Evolutionary conservation across 495 filamentous ascomycete genomes (phyloP).

Genomic region (Trypethelium eluteriae): DNA sequence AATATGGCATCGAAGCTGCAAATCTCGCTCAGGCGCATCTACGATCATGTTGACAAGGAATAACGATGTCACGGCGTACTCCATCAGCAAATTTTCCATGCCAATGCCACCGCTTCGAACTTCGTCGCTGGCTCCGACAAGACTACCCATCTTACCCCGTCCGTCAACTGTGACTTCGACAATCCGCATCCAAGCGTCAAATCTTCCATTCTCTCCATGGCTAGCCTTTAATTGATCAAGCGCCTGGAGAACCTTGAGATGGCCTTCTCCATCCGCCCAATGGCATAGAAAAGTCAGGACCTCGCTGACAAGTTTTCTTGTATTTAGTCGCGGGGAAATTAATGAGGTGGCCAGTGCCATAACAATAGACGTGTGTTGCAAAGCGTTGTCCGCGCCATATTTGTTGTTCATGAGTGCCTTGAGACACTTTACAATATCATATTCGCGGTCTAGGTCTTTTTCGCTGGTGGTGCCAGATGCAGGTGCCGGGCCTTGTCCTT

Average conservation of each 20-base stretch:
- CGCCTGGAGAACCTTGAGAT: constrained; percentile 85
- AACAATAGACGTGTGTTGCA: constrained; percentile 80
- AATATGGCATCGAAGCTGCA: constrained; percentile 88
- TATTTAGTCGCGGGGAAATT: constrained; percentile 81
- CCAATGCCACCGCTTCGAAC: constrained; percentile 94
- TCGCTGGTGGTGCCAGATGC: constrained; percentile 53
- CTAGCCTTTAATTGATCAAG: constrained; percentile 86
- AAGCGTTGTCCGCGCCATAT: constrained; percentile 95
- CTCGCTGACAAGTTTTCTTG: constrained; percentile 91
- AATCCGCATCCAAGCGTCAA: constrained; percentile 98
- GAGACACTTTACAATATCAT: constrained; percentile 95
- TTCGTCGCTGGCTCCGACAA: constrained; percentile 95
- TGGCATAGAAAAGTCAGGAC: constrained; percentile 95
- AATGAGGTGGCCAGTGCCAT: constrained; percentile 81
- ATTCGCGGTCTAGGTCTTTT: constrained; percentile 87
- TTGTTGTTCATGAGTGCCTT: constrained; percentile 99
- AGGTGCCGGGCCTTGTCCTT: constrained; percentile 62
- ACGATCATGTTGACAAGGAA: constrained; percentile 96
- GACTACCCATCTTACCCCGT: constrained; percentile 93
- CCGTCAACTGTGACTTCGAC: constrained; percentile 97
- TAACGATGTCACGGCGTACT: constrained; percentile 93
- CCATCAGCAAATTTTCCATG: constrained; percentile 98
- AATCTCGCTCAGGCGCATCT: constrained; percentile 78
- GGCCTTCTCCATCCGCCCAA: constrained; percentile 91
- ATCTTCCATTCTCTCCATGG: constrained; percentile 88